phyloP scores from a whole-genome alignment of 2,329 filamentous ascomycete genomes.

The Botrytis deweyae region DNA sequence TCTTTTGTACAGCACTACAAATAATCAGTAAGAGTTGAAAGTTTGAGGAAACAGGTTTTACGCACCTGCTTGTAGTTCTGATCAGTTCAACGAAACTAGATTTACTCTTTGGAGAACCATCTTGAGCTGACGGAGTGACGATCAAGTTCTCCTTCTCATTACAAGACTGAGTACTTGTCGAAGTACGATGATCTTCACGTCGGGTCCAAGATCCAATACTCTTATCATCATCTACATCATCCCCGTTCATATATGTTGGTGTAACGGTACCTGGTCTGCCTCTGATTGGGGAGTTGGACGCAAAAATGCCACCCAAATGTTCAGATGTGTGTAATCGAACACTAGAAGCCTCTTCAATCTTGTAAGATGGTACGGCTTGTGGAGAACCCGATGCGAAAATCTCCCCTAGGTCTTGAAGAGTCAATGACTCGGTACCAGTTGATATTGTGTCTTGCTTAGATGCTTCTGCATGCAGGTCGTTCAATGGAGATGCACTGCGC shows the following conservation, averaged over 20 bases:
- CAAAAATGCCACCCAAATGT: constrained; percentile 4
- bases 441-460: neutral
- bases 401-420: neutral
- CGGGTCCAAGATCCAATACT: constrained; percentile 6
- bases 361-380: neutral
- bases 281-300: neutral
- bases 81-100: constrained; percentile 31
- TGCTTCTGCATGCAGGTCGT: neutral
- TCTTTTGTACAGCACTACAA: constrained; percentile 34
- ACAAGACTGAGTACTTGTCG: constrained; percentile 8
- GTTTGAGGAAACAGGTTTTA: neutral
- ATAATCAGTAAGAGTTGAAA: constrained; percentile 4
- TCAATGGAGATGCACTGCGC: neutral
- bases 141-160: constrained; percentile 8
- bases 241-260: neutral
- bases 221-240: constrained; percentile 7
- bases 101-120: constrained; percentile 24
- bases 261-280: neutral
- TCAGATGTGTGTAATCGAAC: constrained; percentile 1
- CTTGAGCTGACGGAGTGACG: constrained; percentile 25
- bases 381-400: neutral
- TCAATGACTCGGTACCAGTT: neutral
- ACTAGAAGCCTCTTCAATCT: neutral
- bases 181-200: neutral
- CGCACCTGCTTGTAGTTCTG: constrained; percentile 34